Evolutionary conservation across 805 yeast species (phyloP), one percentile per base, ranked within the genome.

Genomic region (Pichia eremophila): DNA sequence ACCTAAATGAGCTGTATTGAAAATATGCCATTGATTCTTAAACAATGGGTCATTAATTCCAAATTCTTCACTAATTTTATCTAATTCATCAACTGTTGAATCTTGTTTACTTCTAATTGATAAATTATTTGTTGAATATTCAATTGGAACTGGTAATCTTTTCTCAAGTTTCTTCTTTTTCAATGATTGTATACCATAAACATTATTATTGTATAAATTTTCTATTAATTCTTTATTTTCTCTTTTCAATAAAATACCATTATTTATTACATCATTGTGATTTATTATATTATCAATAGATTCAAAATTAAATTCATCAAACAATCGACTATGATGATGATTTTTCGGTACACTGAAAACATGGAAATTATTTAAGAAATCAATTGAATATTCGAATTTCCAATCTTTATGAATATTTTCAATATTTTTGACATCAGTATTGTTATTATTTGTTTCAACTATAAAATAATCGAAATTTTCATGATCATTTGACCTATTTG

Each of bases 21-120:
- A 66, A n/a, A 93, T 65, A 65, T 91, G 97, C 99, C 99, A 93
- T 66, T 93, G 99, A 37, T 75, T 71, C 11, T 65, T 62, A 59
- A 93, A 91, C n/a, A 75, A 66, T 0, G 99, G 99, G 66, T 93
- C 99, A 18, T 73, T 62, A 46, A 93, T 91, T 10, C 65, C 68
- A 46, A 89, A 75, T 47, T 72, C 64, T 19, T 73, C 69, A 48
- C 69, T 68, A 0, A 77, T 83, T 9, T 73, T 68, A 41, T 65
- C 64, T 9, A 78, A 60, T 0, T 71, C 71, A 41, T 62, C 55
- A 61, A 74, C 66, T 11, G 82, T 72, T 1, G 85, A 78, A 57
- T 80, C 89, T 8, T 66, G 54, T 1, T 71, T 71, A 9, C 51
- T 47, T 37, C 27, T 34, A 12, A 15, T 12, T 7, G 38, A 22